A percentile compares a stretch with the other conserved stretches of the same genome.
These are phyloP conservation scores for Trametes elegans DNA, from an alignment of 768 basidiomycete species.

Conservation along the genomic window DNA sequence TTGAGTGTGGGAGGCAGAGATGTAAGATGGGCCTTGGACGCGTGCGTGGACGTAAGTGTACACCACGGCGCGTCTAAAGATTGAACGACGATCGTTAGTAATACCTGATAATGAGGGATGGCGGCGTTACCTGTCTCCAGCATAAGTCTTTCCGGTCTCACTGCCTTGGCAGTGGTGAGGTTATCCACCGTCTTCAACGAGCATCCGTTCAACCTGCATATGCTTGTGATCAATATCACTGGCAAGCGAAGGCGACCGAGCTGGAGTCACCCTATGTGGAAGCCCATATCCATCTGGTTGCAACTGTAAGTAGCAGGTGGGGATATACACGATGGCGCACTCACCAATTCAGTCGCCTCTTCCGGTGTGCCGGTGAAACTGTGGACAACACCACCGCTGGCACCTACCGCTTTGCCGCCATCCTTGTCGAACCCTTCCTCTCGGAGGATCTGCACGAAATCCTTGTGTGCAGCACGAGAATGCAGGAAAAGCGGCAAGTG, in stretches of 20 bases:
- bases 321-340: slow-evolving; percentile 23
- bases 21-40: slow-evolving; percentile 50
- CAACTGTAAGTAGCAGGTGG: not conserved
- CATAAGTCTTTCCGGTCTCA: slow-evolving; percentile 61
- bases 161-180: slow-evolving; percentile 48
- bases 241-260: no score
- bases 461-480: slow-evolving; percentile 71
- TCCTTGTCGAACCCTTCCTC: slow-evolving; percentile 62
- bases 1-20: slow-evolving; percentile 46
- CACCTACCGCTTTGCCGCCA: slow-evolving; percentile 55
- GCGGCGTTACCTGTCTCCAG: slow-evolving; percentile 65
- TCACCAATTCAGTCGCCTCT: slow-evolving; percentile 65
- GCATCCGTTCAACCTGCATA: slow-evolving; percentile 66
- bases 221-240: not conserved
- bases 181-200: slow-evolving; percentile 72
- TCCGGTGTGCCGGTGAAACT: slow-evolving; percentile 70
- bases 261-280: slow-evolving; percentile 60
- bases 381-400: slow-evolving; percentile 75
- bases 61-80: slow-evolving; percentile 69
- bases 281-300: slow-evolving; percentile 65
- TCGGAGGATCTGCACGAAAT: slow-evolving; percentile 62
- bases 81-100: not conserved
- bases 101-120: not conserved
- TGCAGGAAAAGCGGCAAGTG: slow-evolving; percentile 79
- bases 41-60: slow-evolving; percentile 63